Evolutionary conservation across 768 basidiomycete species (phyloP).

Genomic region (Suillus discolor): DNA sequence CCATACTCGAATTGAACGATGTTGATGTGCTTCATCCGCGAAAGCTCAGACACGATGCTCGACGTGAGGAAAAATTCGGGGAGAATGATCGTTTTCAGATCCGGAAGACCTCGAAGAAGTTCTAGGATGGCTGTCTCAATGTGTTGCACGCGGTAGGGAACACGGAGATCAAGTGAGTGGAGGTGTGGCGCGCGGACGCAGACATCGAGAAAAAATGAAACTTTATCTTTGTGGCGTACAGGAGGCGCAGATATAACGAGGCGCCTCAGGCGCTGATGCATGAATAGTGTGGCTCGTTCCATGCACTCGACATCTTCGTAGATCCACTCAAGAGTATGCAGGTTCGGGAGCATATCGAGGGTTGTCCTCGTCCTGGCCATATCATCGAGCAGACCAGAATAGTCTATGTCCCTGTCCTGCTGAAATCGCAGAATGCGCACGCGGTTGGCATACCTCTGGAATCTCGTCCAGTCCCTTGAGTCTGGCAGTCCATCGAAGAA

Average conservation of each 20-base stretch:
- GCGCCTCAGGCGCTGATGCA: conserved; percentile 53
- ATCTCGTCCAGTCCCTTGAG: conserved; percentile 55
- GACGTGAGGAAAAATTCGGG: conserved; percentile 56
- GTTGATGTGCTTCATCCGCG: conserved; percentile 44
- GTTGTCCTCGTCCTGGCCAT: conserved; percentile 57
- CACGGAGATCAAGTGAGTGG: conserved; percentile 47
- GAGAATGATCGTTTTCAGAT: conserved; percentile 49
- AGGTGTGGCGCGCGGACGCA: conserved; percentile 54
- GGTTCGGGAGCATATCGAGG: conserved; percentile 55
- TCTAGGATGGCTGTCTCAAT: conserved; percentile 44
- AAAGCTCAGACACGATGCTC: conserved; percentile 46
- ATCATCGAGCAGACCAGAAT: conserved; percentile 42
- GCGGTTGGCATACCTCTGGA: conserved; percentile 54
- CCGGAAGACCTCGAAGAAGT: conserved; percentile 43
- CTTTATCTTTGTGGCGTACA: conserved; percentile 10
- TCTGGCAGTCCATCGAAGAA: conserved; percentile 44
- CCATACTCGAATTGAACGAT: conserved; percentile 57
- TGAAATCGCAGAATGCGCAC: conserved; percentile 41
- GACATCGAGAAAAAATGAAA: conserved; percentile 39
- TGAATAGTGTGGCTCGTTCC: conserved; percentile 52
- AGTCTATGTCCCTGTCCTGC: conserved; percentile 15
- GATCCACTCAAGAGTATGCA: conserved; percentile 54
- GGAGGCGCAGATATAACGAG: conserved; percentile 35
- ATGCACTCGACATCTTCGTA: conserved; percentile 25
- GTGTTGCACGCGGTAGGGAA: conserved; percentile 38